Base-by-base conservation (phyloP, 1,284 basidiomycete genomes). In the Cryptococcus floricola region DNA sequence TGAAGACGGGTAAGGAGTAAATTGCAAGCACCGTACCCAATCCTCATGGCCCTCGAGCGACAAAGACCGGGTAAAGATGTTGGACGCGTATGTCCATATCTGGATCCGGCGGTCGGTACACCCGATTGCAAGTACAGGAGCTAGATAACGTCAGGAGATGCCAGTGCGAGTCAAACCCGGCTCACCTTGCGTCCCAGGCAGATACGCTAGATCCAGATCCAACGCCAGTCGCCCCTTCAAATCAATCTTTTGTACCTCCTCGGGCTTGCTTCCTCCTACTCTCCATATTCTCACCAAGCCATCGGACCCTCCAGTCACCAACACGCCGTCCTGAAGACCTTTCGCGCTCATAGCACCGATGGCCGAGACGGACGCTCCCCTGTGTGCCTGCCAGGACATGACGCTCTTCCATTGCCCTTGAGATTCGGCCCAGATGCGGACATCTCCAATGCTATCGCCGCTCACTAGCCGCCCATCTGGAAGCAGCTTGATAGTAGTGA, bases 21-120 rank as follows among this genome's bases (percentile, higher is more conserved):
- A 90, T 2, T 86, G 81, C 27, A 97, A 81, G 58, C 84, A 82
- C 60, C 87, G 85, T 50, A 96, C 82, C 93, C 93, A 98, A 71
- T 97, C 93, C 79, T 95, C 89, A 69, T 98, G 93, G 0, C 93
- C 93, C 38, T 88, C 82, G 38, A 98, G 81, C 0, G 82, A 80
- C 5, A 80, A 65, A 2, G 75, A 60, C 49, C 68, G 69, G 16
- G 55, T 48, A 62, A 79, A 79, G 63, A 73, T 57, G 50, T 79
- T 80, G n/a, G 85, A 83, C 5, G 84, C 84, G 47, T 84, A 80
- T 10, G 85, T 83, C 81, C 84, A 94, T 13, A 96, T 80, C 48
- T 87, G 84, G 16, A 96, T 83, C 49, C 81, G 84, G 49, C 80
- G 81, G 66, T 90, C 87, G 0, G 92, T 96, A 25, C 82, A 82